Evolutionary conservation across 805 yeast species (phyloP).

Genomic region (Yarrowia bubula): DNA sequence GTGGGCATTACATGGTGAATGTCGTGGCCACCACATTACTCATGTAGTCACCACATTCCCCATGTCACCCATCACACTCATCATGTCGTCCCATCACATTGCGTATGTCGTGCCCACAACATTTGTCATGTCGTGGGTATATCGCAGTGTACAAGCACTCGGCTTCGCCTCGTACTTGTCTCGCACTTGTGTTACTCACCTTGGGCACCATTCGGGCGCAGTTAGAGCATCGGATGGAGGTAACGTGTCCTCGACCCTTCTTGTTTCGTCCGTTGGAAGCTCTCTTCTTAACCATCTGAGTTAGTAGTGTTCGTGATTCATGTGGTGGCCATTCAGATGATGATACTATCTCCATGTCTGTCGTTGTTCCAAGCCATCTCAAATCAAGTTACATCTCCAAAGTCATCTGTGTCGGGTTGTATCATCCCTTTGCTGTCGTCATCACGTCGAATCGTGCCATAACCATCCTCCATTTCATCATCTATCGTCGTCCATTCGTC

Average conservation of each 20-base stretch:
- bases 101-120: no score
- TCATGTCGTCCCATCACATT: background rate
- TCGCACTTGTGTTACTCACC: conserved; percentile 18
- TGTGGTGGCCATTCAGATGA: background rate
- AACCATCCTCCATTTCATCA: background rate
- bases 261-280: conserved; percentile 99
- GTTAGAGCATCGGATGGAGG: conserved; percentile 99
- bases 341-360: no score
- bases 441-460: background rate
- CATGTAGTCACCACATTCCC: background rate
- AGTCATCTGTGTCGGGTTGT: background rate
- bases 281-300: conserved; percentile 99
- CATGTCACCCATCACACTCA: no score
- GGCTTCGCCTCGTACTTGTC: no score
- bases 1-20: background rate
- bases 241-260: conserved; percentile 99
- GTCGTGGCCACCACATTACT: background rate
- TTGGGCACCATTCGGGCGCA: conserved; percentile 97
- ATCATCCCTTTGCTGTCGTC: background rate
- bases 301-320: background rate
- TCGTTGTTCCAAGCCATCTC: no score
- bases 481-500: background rate
- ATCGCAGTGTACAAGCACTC: no score
- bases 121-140: no score
- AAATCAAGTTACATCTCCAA: background rate